These are phyloP conservation scores for Blastomyces parvus DNA, from an alignment of 2,329 filamentous ascomycete species.

Conservation along the genomic window DNA sequence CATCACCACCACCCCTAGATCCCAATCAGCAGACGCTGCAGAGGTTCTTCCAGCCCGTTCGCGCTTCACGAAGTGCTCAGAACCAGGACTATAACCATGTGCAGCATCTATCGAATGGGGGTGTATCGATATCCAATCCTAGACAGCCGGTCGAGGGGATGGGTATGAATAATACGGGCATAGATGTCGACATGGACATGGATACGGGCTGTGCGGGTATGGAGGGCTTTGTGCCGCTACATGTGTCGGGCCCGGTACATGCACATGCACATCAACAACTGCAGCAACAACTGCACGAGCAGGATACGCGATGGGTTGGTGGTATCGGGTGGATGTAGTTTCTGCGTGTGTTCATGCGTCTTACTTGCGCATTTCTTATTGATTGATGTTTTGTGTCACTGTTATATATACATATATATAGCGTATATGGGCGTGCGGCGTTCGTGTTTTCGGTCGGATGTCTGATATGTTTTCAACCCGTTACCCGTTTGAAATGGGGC, in stretches of 20 bases:
- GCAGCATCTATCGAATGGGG: not conserved
- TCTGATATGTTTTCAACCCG: not conserved
- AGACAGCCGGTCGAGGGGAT: not conserved
- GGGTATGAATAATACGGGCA: conserved; percentile 26
- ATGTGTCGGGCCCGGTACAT: not conserved
- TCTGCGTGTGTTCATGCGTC: not conserved
- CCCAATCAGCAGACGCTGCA: conserved; percentile 33
- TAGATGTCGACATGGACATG: conserved; percentile 23
- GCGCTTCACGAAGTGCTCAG: conserved; percentile 13
- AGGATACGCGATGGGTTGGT: conserved; percentile 22
- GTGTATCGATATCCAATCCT: not conserved
- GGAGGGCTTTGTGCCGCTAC: not conserved
- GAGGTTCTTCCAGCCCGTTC: conserved; percentile 31
- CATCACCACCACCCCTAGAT: conserved; percentile 24
- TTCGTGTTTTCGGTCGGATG: not conserved
- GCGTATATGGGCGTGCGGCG: not conserved
- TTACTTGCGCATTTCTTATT: not conserved
- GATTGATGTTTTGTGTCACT: not conserved
- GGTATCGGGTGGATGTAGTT: conserved; percentile 27
- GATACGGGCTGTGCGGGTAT: conserved; percentile 19
- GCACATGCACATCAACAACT: not conserved
- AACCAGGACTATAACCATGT: not conserved
- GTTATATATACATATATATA: too few species aligned
- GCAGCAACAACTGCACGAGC: not conserved
- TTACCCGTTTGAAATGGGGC: not conserved